Evolutionary conservation across 140 eudicot species (phyloP).

Genomic region (Erigeron philadelphicus): DNA sequence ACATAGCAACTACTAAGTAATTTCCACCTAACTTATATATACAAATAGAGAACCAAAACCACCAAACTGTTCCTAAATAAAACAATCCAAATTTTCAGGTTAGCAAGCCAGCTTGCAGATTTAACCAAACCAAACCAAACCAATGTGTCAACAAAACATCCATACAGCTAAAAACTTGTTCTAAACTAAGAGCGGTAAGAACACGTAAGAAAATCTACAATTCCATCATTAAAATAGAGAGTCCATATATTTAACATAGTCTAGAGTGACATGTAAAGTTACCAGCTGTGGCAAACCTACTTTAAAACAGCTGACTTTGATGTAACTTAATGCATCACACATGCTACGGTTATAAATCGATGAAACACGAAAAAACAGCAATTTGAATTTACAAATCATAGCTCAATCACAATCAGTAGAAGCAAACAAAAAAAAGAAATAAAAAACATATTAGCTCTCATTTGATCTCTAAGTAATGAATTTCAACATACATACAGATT

Average conservation of each 20-base stretch:
- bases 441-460: slow-evolving; percentile 2
- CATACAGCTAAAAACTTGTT: no score
- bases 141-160: no score
- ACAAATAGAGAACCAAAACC: slow-evolving; percentile 1
- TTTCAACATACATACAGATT: neutral
- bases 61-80: slow-evolving; percentile 7
- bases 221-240: neutral
- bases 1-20: neutral
- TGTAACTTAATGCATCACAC: slow-evolving; percentile 7
- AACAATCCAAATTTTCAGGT: neutral
- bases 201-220: no score
- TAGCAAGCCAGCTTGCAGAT: neutral
- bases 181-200: no score
- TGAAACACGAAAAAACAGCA: neutral
- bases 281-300: no score
- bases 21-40: slow-evolving; percentile 7
- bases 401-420: slow-evolving; percentile 16
- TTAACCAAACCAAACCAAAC: neutral
- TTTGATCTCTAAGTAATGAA: slow-evolving; percentile 14
- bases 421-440: neutral
- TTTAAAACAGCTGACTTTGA: no score
- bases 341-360: no score
- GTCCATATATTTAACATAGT: no score
- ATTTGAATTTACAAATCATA: slow-evolving; percentile 17
- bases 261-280: no score